Percentiles rank a stretch among this genome's conserved stretches.
These are phyloP conservation scores for Ophiostoma montium DNA, from an alignment of 2,329 filamentous ascomycete species.

Conservation along the genomic window DNA sequence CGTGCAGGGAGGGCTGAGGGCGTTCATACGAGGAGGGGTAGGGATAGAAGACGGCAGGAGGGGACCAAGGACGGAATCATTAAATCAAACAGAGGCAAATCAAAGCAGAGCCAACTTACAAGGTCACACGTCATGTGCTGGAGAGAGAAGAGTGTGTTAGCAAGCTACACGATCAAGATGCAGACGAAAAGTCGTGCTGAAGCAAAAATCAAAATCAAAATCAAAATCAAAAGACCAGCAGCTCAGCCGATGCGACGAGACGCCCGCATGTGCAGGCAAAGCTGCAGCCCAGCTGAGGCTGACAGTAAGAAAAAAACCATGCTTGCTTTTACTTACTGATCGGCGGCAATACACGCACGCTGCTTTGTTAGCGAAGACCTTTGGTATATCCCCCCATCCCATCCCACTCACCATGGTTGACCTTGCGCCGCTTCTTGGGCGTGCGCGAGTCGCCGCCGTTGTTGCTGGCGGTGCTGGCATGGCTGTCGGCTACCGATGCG, in stretches of 20 bases:
- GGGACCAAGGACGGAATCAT: background rate
- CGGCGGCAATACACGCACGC: constrained; percentile 80
- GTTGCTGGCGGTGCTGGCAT: constrained; percentile 13
- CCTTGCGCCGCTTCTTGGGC: constrained; percentile 76
- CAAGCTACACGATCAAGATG: constrained; percentile 7
- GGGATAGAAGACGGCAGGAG: background rate
- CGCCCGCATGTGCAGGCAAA: no score
- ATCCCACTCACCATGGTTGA: constrained; percentile 63
- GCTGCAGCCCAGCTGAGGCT: no score
- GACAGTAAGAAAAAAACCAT: no score
- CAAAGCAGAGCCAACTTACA: constrained; percentile 38
- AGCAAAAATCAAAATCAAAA: background rate
- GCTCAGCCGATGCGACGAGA: no score
- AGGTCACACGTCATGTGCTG: constrained; percentile 90
- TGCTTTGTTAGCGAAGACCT: constrained; percentile 34
- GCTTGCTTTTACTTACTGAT: constrained; percentile 50
- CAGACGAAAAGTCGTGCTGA: constrained; percentile 6
- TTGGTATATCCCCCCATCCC: background rate
- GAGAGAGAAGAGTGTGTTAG: constrained; percentile 14
- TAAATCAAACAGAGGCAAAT: background rate
- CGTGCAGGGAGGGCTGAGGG: background rate
- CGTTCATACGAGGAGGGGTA: background rate
- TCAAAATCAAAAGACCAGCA: no score
- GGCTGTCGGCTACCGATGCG: constrained; percentile 6
- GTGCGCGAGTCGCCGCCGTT: constrained; percentile 31